These are phyloP conservation scores for Striga asiatica DNA, from an alignment of 257 asterid species.

Conservation along the genomic window DNA sequence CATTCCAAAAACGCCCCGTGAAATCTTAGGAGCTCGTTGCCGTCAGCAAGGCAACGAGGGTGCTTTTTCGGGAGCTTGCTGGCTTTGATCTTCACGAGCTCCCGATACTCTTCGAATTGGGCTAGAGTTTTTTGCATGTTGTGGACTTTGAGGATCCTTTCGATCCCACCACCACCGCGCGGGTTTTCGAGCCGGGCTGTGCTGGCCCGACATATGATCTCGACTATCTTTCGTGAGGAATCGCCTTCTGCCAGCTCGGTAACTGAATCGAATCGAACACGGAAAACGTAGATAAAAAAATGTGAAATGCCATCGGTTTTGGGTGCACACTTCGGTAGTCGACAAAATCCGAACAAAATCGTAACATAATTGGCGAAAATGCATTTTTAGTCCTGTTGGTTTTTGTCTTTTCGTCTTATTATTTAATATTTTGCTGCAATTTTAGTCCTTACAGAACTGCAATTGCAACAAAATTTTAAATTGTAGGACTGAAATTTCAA, in stretches of 20 bases:
- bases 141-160: conserved; percentile 80
- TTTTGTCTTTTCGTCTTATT: no score
- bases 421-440: no score
- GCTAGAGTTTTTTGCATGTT: conserved; percentile 73
- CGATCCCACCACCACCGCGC: conserved; percentile 33
- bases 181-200: conserved; percentile 28
- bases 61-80: conserved; percentile 65
- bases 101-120: conserved; percentile 80
- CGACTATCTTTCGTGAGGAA: conserved; percentile 80
- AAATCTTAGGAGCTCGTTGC: conserved; percentile 79
- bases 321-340: no score
- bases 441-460: no score
- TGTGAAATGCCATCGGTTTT: not conserved
- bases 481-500: no score
- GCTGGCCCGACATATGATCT: conserved; percentile 69
- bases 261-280: conserved; percentile 32
- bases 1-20: conserved; percentile 61
- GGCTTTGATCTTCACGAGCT: conserved; percentile 69
- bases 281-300: not conserved
- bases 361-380: no score
- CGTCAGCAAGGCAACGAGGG: conserved; percentile 92
- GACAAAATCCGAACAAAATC: no score
- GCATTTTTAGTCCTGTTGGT: no score
- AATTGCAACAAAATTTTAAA: no score
- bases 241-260: conserved; percentile 80